Evolutionary conservation across 306 rosid genomes (phyloP), one percentile per base, ranked within the genome.

Genomic region (Morella rubra): DNA sequence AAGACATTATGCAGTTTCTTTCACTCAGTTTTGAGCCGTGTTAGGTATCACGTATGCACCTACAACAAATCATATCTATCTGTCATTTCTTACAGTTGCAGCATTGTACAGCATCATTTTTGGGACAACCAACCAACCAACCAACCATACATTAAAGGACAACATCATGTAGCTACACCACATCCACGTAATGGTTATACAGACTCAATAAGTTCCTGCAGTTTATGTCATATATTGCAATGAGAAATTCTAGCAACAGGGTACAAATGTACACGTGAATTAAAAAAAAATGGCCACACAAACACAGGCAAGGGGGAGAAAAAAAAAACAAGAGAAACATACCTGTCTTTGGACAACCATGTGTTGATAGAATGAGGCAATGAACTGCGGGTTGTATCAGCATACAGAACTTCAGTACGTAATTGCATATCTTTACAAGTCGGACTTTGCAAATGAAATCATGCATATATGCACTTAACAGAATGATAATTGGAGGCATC

Each of bases 281-380:
- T 13, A 74, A 50, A 27, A 79, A 18, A 41, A 52, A 51, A 76
- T 52, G 75, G 45, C 61, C 54, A 15, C 40, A 12, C 4, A 69
- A 56, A 59, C 32, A 70, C 67, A 77, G 59, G 73, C 20, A 11
- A 0, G 47, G 6, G 18, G 56, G 45, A 9, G 8, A 20, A 50
- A 32, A 22, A 75, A 67, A 77, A 51, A 72, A 2, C 74, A 84
- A 74, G 66, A 83, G 56, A 66, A 81, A 72, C 81, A 53, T 92
- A 92, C 99, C 96, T 87, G 88, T 85, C 98, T 90, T 85, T 92
- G 98, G 89, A 95, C 99, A 83, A 95, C 98, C 85, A 91, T 85
- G 37, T 95, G 98, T 77, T 95, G 99, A 85, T 89, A 95, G 86
- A 95, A 95, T 56, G 99, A 95, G 78, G 99, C 97, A 73, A 85